Evolutionary conservation across 2,329 filamentous ascomycete genomes (phyloP), one percentile per base, ranked within the genome.

Genomic region (Penicillium sp.): DNA sequence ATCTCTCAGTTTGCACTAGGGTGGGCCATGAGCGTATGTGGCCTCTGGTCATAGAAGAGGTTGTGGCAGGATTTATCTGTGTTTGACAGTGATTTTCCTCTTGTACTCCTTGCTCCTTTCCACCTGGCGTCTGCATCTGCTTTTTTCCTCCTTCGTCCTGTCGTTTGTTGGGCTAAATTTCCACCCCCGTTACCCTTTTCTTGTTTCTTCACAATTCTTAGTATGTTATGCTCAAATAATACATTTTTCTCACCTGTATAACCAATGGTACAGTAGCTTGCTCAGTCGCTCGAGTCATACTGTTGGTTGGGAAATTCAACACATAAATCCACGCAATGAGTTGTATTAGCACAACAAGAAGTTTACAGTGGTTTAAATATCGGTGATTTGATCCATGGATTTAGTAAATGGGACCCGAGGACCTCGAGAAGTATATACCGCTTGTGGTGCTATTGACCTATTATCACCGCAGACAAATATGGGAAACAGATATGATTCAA

Each of bases 221-320:
- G 69, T 71, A 71, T 71, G 63, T 60, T 64, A 71, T 64, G 58
- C 61, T 58, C 65, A 71, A 66, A 72, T 72, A 72, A 72, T 72
- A 67, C 58, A 58, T 61, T 60, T 49, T 48, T 47, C 57, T 58
- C 46, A 46, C 52, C 47, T 60, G 54, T 58, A 60, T 56, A 42
- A 46, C 45, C 52, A 31, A 8, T 27, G 4, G 18, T 45, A 43
- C 34, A 24, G 31, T 49, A 47, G 39, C 5, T 44, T 22, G 22
- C n/a, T 3, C 13, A 14, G 5, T 36, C 34, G 11, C 13, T 36
- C 13, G 13, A 13, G 6, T 7, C 13, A n/a, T 36, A 7, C 34
- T n/a, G n/a, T n/a, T n/a, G n/a, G n/a, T n/a, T n/a, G n/a, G n/a
- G n/a, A n/a, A n/a, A n/a, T n/a, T n/a, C n/a, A n/a, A n/a, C n/a